Percentiles rank a stretch among this genome's conserved stretches.
Conservation (phyloP, 1,284 basidiomycete species). For the Apiotrichum gracile region DNA sequence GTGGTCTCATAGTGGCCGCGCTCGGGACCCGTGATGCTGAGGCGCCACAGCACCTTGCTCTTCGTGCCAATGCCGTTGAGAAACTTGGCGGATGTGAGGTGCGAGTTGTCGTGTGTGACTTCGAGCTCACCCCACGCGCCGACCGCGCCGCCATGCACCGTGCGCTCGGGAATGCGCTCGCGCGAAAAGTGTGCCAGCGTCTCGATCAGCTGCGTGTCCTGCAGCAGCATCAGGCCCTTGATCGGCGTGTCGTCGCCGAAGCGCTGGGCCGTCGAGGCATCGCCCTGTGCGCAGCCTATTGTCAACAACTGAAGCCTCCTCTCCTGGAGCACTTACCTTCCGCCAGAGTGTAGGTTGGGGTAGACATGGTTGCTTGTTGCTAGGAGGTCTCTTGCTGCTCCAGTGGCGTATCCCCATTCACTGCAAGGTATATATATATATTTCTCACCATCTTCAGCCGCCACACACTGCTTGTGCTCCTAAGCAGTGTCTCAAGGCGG, state of each 20-base stretch:
- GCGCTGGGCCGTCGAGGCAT: slow-evolving; percentile 7
- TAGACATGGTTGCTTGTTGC: too few species aligned
- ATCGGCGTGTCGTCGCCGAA: slow-evolving; percentile 9
- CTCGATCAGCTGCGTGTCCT: slow-evolving; percentile 15
- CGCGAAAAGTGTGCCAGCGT: slow-evolving; percentile 61
- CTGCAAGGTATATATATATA: too few species aligned
- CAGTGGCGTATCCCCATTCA: too few species aligned
- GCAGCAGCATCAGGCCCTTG: slow-evolving; percentile 10
- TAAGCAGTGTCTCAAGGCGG: too few species aligned
- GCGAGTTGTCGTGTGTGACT: slow-evolving; percentile 56
- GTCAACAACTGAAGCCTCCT: background rate
- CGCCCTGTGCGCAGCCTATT: slow-evolving; percentile 4
- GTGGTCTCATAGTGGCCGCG: slow-evolving; percentile 61
- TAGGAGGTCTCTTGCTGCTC: too few species aligned
- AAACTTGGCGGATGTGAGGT: slow-evolving; percentile 36
- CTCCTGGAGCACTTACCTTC: slow-evolving; percentile 3
- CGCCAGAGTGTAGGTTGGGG: slow-evolving; percentile 7
- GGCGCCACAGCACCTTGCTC: slow-evolving; percentile 70
- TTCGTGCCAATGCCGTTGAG: slow-evolving; percentile 60
- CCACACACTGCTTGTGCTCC: too few species aligned
- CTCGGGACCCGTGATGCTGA: slow-evolving; percentile 73
- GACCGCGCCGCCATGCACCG: slow-evolving; percentile 67
- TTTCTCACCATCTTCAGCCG: too few species aligned
- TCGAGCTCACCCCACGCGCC: slow-evolving; percentile 74
- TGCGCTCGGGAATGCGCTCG: slow-evolving; percentile 75